Base-by-base conservation (phyloP, 169 alveolate genomes). In the Babesia ovis region DNA sequence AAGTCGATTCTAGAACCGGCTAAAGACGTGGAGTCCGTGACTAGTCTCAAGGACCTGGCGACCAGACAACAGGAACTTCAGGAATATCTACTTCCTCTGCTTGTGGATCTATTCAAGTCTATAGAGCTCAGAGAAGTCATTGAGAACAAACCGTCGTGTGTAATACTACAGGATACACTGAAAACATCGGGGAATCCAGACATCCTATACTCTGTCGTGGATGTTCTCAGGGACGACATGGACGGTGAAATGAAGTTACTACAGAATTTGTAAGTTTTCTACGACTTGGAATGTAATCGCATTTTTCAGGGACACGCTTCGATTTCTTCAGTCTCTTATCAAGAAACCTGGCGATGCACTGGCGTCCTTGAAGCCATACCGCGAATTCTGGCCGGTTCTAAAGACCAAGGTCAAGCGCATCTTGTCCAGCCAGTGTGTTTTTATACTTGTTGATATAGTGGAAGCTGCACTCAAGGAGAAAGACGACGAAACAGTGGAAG, bases 11-110 rank as follows among this genome's bases (percentile, higher is more conserved):
- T 72, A 39, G 76, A 79, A 12, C 41, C 77, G 4, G 50, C 60
- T 1, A 51, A 42, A 27, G 80, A 53, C 27, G 32, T 41, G 45
- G 69, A 69, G 11, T 69, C 86, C 4, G 60, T 51, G 20, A 79
- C 69, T 37, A 79, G 87, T 31, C 54, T 79, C 29, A 79, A 79
- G 71, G 83, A 79, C 29, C 70, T 51, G 51, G 59, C 35, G 20
- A 35, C 55, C 16, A 37, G 87, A 25, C 69, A 70, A 51, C 57
- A 51, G 32, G 87, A 79, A 37, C 20, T 79, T n/a, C 82, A 69
- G 62, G 61, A 23, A 11, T 53, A 25, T 37, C 42, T 79, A n/a
- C 20, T 79, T 18, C 87, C 87, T 11, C n/a, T 37, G 20, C 50
- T 79, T 37, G 70, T 69, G 0, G 84, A 79, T 12, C 51, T 58